Conservation (phyloP, 2,329 filamentous ascomycete genomes). For the Rhynchosporium graminicola region DNA sequence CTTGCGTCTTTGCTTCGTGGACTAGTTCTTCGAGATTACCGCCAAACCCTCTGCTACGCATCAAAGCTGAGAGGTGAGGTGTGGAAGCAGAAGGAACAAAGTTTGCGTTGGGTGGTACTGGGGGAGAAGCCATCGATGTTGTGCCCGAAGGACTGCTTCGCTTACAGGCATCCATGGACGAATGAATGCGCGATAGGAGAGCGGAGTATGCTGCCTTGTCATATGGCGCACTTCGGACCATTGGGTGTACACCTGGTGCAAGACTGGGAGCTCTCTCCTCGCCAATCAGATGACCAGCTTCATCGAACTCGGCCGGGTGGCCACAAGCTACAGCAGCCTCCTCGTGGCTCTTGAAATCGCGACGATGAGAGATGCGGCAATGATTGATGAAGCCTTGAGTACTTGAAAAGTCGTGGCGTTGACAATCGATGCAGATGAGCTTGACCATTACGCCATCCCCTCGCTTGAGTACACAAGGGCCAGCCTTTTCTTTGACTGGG, state of each 20-base stretch:
- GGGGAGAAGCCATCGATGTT: constrained; percentile 45
- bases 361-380: constrained; percentile 90
- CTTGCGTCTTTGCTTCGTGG: constrained; percentile 57
- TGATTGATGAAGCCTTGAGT: constrained; percentile 99
- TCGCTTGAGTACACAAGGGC: constrained; percentile 82
- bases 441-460: constrained; percentile 86
- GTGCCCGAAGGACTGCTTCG: constrained; percentile 54
- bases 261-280: constrained; percentile 43
- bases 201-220: constrained; percentile 54
- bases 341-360: constrained; percentile 94
- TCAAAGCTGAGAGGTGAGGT: constrained; percentile 67
- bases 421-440: constrained; percentile 85
- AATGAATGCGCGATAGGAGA: constrained; percentile 54
- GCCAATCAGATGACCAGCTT: constrained; percentile 51
- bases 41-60: constrained; percentile 61
- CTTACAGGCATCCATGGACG: constrained; percentile 54
- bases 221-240: constrained; percentile 57
- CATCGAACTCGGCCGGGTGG: constrained; percentile 73
- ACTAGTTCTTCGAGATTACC: constrained; percentile 64
- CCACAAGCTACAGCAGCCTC: constrained; percentile 88
- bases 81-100: constrained; percentile 59
- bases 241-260: constrained; percentile 57
- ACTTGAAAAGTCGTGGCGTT: constrained; percentile 89
- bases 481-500: constrained; percentile 75
- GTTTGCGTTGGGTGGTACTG: constrained; percentile 35